Percentiles rank a stretch among this genome's conserved stretches.
Evolutionary conservation across 176 grass and related monocot species (phyloP).

Genomic region (Musa beccarii): DNA sequence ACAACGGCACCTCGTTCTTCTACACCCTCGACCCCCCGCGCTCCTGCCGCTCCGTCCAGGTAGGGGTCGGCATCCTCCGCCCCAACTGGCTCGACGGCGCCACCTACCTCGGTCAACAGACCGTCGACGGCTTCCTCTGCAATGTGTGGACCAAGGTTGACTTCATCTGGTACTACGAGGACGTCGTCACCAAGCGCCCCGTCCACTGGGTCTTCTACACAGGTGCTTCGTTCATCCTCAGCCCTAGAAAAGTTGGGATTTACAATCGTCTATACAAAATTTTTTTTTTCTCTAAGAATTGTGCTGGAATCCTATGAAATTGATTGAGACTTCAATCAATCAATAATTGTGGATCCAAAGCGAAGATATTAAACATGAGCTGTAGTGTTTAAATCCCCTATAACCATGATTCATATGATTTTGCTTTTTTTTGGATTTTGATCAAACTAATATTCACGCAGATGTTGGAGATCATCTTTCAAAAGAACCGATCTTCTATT

Average conservation of each 20-base stretch:
- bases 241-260: neutral
- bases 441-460: no score
- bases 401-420: no score
- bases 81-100: conserved; percentile 58
- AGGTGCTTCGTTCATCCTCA: conserved; percentile 9
- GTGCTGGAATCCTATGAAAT: no score
- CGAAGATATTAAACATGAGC: no score
- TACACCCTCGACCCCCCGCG: conserved; percentile 28
- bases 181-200: conserved; percentile 37
- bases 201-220: conserved; percentile 70
- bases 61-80: conserved; percentile 59
- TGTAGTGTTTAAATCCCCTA: no score
- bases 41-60: conserved; percentile 41
- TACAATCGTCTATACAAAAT: neutral
- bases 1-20: conserved; percentile 72
- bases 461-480: no score
- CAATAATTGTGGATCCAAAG: no score
- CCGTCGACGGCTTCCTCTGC: conserved; percentile 49
- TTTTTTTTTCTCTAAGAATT: neutral
- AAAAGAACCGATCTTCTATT: neutral
- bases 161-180: conserved; percentile 71
- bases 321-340: no score
- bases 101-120: conserved; percentile 33
- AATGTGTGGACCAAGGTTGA: conserved; percentile 52
- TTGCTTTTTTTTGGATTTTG: no score